Conservation (phyloP, 352 stramenopile species). For the Paralagenidium karlingii region DNA sequence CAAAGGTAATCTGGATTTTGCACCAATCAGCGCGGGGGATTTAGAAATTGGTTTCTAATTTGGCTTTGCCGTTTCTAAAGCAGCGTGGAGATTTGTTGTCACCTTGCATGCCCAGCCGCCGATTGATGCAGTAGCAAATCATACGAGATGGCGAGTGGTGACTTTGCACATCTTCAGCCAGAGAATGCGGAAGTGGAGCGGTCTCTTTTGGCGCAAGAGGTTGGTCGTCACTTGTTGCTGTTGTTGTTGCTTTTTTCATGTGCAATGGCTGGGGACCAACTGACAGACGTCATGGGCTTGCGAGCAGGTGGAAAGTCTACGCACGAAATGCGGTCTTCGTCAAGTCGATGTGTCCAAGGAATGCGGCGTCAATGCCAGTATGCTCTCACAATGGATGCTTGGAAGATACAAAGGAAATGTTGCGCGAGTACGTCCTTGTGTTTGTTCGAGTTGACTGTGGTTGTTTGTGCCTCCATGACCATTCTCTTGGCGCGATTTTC, state of each 20-base stretch:
- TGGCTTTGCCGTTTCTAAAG: no score
- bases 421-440: conserved; percentile 26
- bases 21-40: no score
- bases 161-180: conserved; percentile 70
- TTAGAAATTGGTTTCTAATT: no score
- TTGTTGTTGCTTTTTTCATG: conserved; percentile 1
- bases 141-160: conserved; percentile 24
- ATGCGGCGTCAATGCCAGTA: conserved; percentile 73
- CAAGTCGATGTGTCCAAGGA: conserved; percentile 80
- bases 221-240: conserved; percentile 4
- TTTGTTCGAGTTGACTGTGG: background rate
- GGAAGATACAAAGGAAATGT: conserved; percentile 78
- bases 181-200: conserved; percentile 81
- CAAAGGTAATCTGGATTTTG: no score
- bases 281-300: background rate
- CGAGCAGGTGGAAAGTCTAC: conserved; percentile 52
- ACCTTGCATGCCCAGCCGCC: no score
- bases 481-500: background rate
- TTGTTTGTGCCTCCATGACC: background rate
- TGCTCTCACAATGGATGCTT: conserved; percentile 82
- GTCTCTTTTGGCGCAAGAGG: conserved; percentile 65
- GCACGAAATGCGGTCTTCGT: conserved; percentile 52
- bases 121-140: background rate
- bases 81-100: no score
- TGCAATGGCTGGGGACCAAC: background rate